Evolutionary conservation across 2,329 filamentous ascomycete genomes (phyloP), one percentile per base, ranked within the genome.

Genomic region (Nothopassalora personata): DNA sequence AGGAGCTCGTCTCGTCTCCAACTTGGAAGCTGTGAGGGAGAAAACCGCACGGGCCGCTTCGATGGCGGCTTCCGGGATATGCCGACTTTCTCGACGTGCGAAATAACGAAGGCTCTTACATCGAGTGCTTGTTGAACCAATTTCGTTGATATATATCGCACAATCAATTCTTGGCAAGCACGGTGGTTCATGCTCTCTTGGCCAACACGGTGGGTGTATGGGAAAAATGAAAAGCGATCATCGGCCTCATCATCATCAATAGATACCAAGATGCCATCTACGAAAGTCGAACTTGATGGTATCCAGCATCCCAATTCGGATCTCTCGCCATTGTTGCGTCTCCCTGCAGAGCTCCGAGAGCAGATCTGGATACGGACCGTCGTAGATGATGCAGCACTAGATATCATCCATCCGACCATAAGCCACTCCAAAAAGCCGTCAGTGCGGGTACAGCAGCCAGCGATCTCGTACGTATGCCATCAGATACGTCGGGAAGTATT

Each of bases 1-100:
- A 57, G 34, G 58, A 60, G 60, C n/a, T 34, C 3, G 27, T 31
- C 28, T n/a, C n/a, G n/a, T 23, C 23, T 23, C 23, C 23, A 23
- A 23, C 23, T 23, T 23, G 23, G 23, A 51, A 34, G n/a, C n/a
- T 23, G 23, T 23, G 23, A 23, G 23, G 23, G 23, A 23, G 23
- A 23, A 23, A 23, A 23, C 23, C 23, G 23, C 23, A 23, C 23
- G 23, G 23, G 23, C 23, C 23, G 23, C 2, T 23, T 23, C 23
- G 23, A 23, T 23, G 23, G 23, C 23, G 23, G 23, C 23, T 23
- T 23, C 23, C 23, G 23, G 23, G 23, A 23, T 23, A 23, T 23
- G 23, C 23, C 23, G 23, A 23, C 23, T 23, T 23, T 23, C 23
- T 23, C 23, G 23, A 23, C 23, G 23, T 23, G 23, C 23, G 23